Base-by-base conservation (phyloP, 1,284 basidiomycete genomes). In the Microbotryomycetes sp. region DNA sequence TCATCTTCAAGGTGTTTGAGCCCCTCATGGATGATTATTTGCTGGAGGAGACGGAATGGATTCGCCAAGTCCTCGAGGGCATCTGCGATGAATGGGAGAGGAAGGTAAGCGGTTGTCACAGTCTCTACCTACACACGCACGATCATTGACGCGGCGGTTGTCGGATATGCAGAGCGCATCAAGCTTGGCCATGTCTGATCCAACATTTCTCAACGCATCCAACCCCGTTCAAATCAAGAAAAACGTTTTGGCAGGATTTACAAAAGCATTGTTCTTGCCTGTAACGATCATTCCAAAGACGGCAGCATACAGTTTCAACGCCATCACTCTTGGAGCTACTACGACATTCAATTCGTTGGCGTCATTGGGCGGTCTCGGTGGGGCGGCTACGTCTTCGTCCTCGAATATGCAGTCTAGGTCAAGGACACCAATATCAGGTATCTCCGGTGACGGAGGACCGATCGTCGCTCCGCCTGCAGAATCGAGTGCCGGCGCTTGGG, bases 11-110 rank as follows among this genome's bases (percentile, higher is more conserved):
- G 48, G 93, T 97, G 89, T 98, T 96, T 73, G 92, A 96, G 75
- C 79, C 82, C 3, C 88, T 94, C 74, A 92, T 97, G 87, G 92
- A 93, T 73, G 93, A 96, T 71, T 98, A 98, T 72, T 84, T 98
- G 3, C 86, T 91, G 63, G 91, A 96, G 72, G 96, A 98, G 75
- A 82, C 87, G 6, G 91, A 94, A 60, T 84, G 83, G 72, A 81
- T 91, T 54, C 89, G 89, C 71, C 80, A 80, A 6, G 79, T 81
- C 0, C 84, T 97, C 63, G 86, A 89, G 53, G 78, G 77, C 1
- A 87, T 88, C 25, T 92, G 88, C 73, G 83, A 84, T 60, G 80
- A 79, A 1, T 97, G 92, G 92, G 85, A 92, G 59, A 79, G 76
- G 19, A 81, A 87, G 75, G 85, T 87, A 46, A 48, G 67, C 46